phyloP scores from a whole-genome alignment of 768 basidiomycete genomes.

The Polyporus arcularius region DNA sequence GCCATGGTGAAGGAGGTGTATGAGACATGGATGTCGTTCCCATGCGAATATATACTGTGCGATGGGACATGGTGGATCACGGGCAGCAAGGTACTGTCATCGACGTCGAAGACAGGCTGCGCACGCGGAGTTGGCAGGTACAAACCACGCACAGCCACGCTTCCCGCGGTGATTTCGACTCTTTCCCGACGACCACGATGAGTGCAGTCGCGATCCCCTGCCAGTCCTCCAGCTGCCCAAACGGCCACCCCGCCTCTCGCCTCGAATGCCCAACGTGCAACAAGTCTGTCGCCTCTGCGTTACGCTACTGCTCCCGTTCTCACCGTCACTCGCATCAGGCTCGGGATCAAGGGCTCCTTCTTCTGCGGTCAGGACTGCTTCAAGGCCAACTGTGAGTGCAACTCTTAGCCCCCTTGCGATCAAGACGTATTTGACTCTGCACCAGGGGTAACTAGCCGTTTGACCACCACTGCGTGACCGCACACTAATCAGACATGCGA shows the following conservation, averaged over 20 bases:
- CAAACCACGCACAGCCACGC: too few relatives aligned
- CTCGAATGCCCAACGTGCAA: conserved; percentile 94
- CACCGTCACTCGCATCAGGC: conserved; percentile 41
- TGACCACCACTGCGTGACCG: conserved; percentile 5
- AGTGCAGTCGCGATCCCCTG: conserved; percentile 48
- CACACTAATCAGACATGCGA: not conserved
- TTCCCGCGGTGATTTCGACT: conserved; percentile 13
- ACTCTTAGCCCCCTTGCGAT: not conserved
- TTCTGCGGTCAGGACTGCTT: conserved; percentile 98
- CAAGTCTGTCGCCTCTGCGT: conserved; percentile 56
- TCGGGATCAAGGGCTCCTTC: conserved; percentile 81
- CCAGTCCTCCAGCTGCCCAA: conserved; percentile 71
- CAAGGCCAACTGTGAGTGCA: conserved; percentile 83
- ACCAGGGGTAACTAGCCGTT: conserved; percentile 15
- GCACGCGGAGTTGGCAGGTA: too few relatives aligned
- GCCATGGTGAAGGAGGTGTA: conserved; percentile 21
- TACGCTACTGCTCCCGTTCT: conserved; percentile 12
- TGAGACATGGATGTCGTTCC: not conserved
- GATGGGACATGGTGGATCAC: not conserved
- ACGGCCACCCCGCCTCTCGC: conserved; percentile 81
- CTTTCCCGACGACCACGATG: conserved; percentile 29
- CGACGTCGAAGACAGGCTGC: too few relatives aligned
- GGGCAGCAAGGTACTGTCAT: too few relatives aligned
- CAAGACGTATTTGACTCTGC: not conserved
- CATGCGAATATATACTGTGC: not conserved